phyloP scores from a whole-genome alignment of 83 land plant species.

The Picea abies region DNA sequence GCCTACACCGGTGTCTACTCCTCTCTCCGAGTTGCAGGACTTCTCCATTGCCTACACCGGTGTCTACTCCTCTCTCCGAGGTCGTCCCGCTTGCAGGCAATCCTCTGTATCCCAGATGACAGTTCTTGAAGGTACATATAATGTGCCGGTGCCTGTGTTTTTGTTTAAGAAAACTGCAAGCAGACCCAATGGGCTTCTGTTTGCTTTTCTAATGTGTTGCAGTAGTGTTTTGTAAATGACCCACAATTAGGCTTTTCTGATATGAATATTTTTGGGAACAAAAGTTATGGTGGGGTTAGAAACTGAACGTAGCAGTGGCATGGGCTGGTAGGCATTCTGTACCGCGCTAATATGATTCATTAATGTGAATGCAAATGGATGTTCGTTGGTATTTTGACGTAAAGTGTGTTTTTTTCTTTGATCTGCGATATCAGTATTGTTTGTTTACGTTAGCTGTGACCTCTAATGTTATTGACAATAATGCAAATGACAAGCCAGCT shows the following conservation, averaged over 20 bases:
- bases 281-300: neutral
- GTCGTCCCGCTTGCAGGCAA: slow-evolving; percentile 72
- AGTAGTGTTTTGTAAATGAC: neutral
- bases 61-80: slow-evolving; percentile 79
- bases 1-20: slow-evolving; percentile 78
- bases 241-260: neutral
- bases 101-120: slow-evolving; percentile 29
- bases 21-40: slow-evolving; percentile 76
- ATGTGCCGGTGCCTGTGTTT: no score
- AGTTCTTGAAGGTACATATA: neutral
- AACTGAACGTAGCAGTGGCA: no score
- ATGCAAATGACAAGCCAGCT: no score
- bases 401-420: no score
- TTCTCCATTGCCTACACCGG: slow-evolving; percentile 76
- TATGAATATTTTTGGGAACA: neutral
- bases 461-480: no score
- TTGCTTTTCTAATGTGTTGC: neutral
- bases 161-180: no score
- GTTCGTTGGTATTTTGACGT: no score
- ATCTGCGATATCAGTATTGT: no score
- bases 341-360: no score
- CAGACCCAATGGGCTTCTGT: neutral
- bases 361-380: no score
- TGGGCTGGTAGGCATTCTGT: no score
- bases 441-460: no score